Evolutionary conservation across 208 protist species (phyloP).

Genomic region (Leptomonas pyrrhocoris): DNA sequence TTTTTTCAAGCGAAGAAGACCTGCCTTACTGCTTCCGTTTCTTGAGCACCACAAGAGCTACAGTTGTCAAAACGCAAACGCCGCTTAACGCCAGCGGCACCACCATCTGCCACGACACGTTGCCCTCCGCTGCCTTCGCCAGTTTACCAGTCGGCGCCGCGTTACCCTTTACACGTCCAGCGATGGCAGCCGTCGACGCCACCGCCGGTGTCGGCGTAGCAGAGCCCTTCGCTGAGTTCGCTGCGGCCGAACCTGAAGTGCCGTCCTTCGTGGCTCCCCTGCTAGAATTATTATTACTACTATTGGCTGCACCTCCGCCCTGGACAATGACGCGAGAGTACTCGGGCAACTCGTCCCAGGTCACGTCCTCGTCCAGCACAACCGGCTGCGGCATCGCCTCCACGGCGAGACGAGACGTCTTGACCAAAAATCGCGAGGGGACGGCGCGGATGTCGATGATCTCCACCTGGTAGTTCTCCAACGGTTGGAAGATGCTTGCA

Average conservation of each 20-base stretch:
- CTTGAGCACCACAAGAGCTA: conserved; percentile 28
- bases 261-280: not conserved
- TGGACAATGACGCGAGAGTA: conserved; percentile 55
- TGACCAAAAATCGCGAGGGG: conserved; percentile 76
- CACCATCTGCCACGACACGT: conserved; percentile 26
- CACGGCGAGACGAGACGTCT: conserved; percentile 65
- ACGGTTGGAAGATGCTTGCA: conserved; percentile 69
- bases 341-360: conserved; percentile 76
- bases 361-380: conserved; percentile 71
- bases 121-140: conserved; percentile 10
- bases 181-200: not conserved
- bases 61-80: conserved; percentile 32
- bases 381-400: conserved; percentile 79
- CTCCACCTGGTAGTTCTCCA: conserved; percentile 88
- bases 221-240: not conserved
- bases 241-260: not conserved
- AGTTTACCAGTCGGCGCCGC: not conserved
- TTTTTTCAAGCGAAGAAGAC: too few relatives aligned
- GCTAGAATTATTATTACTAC: not conserved
- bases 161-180: not conserved
- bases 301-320: not conserved
- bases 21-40: conserved; percentile 17
- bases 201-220: not conserved
- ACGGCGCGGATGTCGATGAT: conserved; percentile 63
- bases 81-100: conserved; percentile 34